phyloP scores from a whole-genome alignment of 1,139 yeast species.

The Sugiyamaella castrensis region DNA sequence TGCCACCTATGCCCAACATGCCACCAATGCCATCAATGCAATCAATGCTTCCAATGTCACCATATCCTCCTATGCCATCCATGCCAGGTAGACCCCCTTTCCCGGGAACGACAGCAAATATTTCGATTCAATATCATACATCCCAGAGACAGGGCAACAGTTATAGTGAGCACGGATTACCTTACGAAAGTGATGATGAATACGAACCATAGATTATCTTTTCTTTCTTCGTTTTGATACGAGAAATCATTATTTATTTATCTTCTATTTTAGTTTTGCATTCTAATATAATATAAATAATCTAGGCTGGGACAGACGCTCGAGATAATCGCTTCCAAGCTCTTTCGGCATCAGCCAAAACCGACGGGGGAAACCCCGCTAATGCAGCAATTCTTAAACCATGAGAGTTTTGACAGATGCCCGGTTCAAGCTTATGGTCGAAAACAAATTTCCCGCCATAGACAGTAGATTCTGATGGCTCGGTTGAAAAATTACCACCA shows the following conservation, averaged over 20 bases:
- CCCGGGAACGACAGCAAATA: not conserved
- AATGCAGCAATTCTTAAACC: constrained; percentile 80
- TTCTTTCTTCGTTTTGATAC: not conserved
- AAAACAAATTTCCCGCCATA: constrained; percentile 37
- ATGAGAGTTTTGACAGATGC: constrained; percentile 73
- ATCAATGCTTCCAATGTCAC: no score
- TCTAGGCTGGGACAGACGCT: not conserved
- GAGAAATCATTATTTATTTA: not conserved
- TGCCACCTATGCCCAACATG: constrained; percentile 14
- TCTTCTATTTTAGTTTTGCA: not conserved
- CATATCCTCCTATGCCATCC: constrained; percentile 1
- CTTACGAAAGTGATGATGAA: constrained; percentile 9
- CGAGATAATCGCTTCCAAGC: constrained; percentile 9
- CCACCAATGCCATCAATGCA: constrained; percentile 13
- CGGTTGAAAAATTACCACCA: constrained; percentile 7
- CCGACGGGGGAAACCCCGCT: constrained; percentile 77
- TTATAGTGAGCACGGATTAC: not conserved
- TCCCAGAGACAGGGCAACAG: not conserved
- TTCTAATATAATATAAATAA: not conserved
- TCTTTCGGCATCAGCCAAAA: constrained; percentile 43
- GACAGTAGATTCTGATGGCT: constrained; percentile 7
- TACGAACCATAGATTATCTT: constrained; percentile 6
- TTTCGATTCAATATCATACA: not conserved
- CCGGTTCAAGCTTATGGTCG: constrained; percentile 63
- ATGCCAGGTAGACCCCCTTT: constrained; percentile 1